phyloP scores from a whole-genome alignment of 257 asterid species.

The Avicennia marina region DNA sequence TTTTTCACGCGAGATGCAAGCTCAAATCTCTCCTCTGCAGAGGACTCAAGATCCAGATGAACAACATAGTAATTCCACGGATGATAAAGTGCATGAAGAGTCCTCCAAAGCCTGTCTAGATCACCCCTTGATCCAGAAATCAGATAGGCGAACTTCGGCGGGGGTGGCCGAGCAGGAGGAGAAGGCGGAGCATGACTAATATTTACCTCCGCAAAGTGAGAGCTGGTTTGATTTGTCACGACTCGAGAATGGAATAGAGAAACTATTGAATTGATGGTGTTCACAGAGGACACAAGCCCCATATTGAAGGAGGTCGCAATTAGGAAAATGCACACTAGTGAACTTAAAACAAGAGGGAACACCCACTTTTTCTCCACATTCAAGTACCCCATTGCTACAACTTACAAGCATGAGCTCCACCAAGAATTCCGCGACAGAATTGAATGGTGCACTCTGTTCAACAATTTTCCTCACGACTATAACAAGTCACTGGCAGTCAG shows the following conservation, averaged over 20 bases:
- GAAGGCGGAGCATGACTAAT: conserved; percentile 42
- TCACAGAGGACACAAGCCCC: conserved; percentile 55
- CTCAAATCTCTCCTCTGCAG: conserved; percentile 45
- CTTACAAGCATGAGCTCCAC: conserved; percentile 16
- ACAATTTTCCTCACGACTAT: not conserved
- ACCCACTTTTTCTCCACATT: conserved; percentile 73
- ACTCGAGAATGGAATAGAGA: conserved; percentile 46
- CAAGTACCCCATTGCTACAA: conserved; percentile 33
- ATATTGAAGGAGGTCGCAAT: conserved; percentile 66
- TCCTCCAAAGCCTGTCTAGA: conserved; percentile 54
- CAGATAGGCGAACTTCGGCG: conserved; percentile 51
- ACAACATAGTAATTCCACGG: conserved; percentile 58
- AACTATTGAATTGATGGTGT: conserved; percentile 49
- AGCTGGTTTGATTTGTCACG: conserved; percentile 26
- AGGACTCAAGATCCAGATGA: conserved; percentile 56
- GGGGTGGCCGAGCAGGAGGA: conserved; percentile 31
- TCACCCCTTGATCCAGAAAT: conserved; percentile 51
- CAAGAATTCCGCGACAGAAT: conserved; percentile 5
- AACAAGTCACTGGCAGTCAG: not conserved
- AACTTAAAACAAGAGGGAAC: conserved; percentile 64
- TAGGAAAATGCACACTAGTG: conserved; percentile 51
- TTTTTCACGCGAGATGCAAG: conserved; percentile 36
- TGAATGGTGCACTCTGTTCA: not conserved
- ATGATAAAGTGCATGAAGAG: conserved; percentile 40
- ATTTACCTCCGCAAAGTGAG: conserved; percentile 40